Base-by-base conservation (phyloP, 768 basidiomycete species). In the Tephrocybe sp. region DNA sequence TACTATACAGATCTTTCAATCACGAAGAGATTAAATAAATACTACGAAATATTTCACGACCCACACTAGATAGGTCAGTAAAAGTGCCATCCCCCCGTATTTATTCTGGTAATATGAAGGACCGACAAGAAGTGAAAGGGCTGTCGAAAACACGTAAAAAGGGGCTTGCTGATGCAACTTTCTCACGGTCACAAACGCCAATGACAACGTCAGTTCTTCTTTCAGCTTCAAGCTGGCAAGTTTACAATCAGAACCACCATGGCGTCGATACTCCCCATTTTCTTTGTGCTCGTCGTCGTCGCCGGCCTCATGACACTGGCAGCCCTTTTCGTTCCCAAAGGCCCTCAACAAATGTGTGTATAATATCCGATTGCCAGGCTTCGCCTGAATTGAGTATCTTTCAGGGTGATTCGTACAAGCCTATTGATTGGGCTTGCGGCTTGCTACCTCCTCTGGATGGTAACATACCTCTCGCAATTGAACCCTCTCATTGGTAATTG, bases 371-470 rank as follows among this genome's bases (percentile, higher is more conserved):
- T 36, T n/a, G 7, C 32, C 2, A 3, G 43, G 34, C 37, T 48
- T 10, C 48, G 45, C 38, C 11, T 46, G 21, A 54, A 23, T 50
- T 43, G 14, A 51, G 17, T 10, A 12, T 24, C 26, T n/a, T 36
- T 36, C 68, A 98, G 95, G 51, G 80, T 94, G 45, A 80, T 94
- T 57, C 88, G 95, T 58, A 88, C 93, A 1, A 80, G 79, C 55
- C 64, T 93, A 42, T 76, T 92, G 73, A 80, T 98, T 55, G 80
- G 90, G 2, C 69, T 98, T 15, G 74, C 83, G 3, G 87, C 81
- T 49, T 95, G 91, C 70, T 98, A 94, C 73, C 81, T 98, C 61
- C 86, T 98, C 85, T 98, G 95, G 95, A 88, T 88, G 73, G 83
- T 96, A 63, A 94, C 95, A n/a, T 98, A 96, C 70, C 78, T 97